A percentile compares a stretch with the other conserved stretches of the same genome.
Conservation (phyloP, 2,329 filamentous ascomycete species). For the Pseudogymnoascus sp. region DNA sequence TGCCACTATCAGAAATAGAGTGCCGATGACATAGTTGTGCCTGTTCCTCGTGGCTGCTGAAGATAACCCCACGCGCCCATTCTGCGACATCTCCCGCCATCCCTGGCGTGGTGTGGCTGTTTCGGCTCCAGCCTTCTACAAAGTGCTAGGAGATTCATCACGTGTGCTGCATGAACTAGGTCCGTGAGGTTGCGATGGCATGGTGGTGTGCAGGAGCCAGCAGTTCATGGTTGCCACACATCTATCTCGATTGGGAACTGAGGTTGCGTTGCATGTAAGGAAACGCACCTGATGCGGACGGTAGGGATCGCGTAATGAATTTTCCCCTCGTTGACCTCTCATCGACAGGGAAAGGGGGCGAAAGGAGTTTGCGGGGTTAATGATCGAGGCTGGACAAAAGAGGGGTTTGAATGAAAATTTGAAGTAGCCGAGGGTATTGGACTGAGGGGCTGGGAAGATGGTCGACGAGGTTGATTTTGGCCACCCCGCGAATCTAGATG, state of each 20-base stretch:
- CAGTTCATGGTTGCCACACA: constrained; percentile 5
- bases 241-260: not conserved
- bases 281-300: constrained; percentile 1
- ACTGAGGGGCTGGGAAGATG: not conserved
- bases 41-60: not conserved
- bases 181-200: constrained; percentile 1
- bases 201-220: constrained; percentile 3
- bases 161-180: not conserved
- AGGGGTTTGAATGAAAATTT: not conserved
- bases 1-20: constrained; percentile 4
- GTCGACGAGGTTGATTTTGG: not conserved
- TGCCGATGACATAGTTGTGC: constrained; percentile 6
- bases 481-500: constrained; percentile 3
- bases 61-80: not conserved
- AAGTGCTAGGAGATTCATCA: not conserved
- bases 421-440: not conserved
- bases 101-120: not conserved
- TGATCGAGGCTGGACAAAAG: not conserved
- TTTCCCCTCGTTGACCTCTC: not conserved
- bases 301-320: not conserved
- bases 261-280: not conserved
- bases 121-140: not conserved
- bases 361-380: not conserved
- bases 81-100: not conserved
- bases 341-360: not conserved